Evolutionary conservation across 2,329 filamentous ascomycete species (phyloP).

Genomic region (Colletotrichum lentis): DNA sequence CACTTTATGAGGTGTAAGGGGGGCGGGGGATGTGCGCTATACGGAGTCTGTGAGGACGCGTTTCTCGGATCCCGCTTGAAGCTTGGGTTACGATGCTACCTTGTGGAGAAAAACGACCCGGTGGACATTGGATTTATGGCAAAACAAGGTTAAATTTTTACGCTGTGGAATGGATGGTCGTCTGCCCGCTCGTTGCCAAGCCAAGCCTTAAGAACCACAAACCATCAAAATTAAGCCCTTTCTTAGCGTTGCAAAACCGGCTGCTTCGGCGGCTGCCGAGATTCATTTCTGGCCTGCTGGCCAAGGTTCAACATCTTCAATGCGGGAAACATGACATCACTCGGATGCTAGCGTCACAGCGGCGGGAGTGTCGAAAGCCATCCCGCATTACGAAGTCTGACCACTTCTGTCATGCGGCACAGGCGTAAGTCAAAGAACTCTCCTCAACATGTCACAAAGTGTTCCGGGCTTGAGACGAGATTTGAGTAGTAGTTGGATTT

Average conservation of each 20-base stretch:
- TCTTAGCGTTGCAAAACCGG: not conserved
- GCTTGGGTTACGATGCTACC: not conserved
- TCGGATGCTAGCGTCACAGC: not conserved
- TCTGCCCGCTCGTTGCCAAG: not conserved
- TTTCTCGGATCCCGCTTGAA: constrained; percentile 17
- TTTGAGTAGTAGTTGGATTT: not conserved
- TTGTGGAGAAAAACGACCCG: not conserved
- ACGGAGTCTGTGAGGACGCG: no score
- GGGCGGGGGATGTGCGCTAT: no score
- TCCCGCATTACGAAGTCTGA: not conserved
- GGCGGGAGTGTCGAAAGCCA: not conserved
- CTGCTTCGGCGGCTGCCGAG: not conserved
- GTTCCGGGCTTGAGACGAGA: not conserved
- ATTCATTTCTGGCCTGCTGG: not conserved
- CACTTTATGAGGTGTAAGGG: not conserved
- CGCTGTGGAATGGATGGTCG: not conserved
- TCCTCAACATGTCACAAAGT: not conserved
- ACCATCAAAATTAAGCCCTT: not conserved
- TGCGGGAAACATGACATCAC: constrained; percentile 27
- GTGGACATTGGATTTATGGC: no score
- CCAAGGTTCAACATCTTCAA: not conserved
- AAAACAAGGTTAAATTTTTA: constrained; percentile 4
- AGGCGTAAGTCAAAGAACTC: not conserved
- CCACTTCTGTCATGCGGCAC: constrained; percentile 3
- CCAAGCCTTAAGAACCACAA: no score